Evolutionary conservation across 202 grass and related monocot species (phyloP).

Genomic region (Elaeis oleifera): DNA sequence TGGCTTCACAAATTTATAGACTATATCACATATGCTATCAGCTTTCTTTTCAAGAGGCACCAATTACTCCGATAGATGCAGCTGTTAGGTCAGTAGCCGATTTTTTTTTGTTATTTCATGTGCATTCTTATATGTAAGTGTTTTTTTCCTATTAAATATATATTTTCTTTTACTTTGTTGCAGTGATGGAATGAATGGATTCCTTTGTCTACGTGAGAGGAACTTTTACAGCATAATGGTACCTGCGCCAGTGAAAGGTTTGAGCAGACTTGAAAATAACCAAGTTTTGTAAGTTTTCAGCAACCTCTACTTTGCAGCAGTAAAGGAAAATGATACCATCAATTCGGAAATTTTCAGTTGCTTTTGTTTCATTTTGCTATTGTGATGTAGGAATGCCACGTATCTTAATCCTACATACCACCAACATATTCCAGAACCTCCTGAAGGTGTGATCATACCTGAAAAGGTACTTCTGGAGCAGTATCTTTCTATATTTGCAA

Average conservation of each 20-base stretch:
- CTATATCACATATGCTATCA: constrained; percentile 46
- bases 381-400: constrained; percentile 64
- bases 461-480: constrained; percentile 45
- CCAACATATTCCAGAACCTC: constrained; percentile 78
- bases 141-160: too few species aligned
- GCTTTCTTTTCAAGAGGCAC: constrained; percentile 36
- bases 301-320: background rate
- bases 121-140: too few species aligned
- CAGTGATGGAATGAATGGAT: constrained; percentile 96
- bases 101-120: too few species aligned
- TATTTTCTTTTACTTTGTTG: background rate
- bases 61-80: constrained; percentile 57
- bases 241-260: constrained; percentile 63
- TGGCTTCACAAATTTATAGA: constrained; percentile 48
- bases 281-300: constrained; percentile 76
- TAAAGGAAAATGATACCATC: constrained; percentile 13
- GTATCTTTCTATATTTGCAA: background rate
- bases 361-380: background rate
- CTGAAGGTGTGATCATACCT: constrained; percentile 62
- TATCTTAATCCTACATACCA: constrained; percentile 79
- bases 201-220: constrained; percentile 73
- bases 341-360: constrained; percentile 16
- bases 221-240: constrained; percentile 44
- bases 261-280: constrained; percentile 55
- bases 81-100: constrained; percentile 43